phyloP scores from a whole-genome alignment of 1,139 yeast species.

The Hansenula anomala region DNA sequence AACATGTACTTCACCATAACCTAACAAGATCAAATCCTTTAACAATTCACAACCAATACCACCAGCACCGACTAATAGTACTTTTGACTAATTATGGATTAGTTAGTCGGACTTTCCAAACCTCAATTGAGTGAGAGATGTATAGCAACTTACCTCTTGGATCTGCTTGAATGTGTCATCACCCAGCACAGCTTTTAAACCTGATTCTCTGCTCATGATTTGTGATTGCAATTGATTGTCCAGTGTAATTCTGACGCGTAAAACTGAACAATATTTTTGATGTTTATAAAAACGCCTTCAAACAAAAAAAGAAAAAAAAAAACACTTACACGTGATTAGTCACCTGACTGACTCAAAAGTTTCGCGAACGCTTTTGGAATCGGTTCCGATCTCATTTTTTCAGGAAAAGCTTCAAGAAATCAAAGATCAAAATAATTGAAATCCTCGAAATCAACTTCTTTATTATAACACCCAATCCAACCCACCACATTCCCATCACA shows the following conservation, averaged over 20 bases:
- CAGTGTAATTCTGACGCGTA: no score
- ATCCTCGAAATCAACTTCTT: no score
- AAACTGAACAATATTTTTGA: no score
- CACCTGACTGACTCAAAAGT: no score
- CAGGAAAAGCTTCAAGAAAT: no score
- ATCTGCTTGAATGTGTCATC: conserved; percentile 7
- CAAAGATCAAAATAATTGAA: no score
- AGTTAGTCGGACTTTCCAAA: background rate
- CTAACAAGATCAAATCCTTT: conserved; percentile 77
- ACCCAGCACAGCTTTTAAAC: conserved; percentile 14
- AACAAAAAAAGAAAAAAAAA: no score
- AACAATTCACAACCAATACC: conserved; percentile 98
- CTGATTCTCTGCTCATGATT: conserved; percentile 12
- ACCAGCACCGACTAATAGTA: conserved; percentile 94
- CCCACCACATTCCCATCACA: background rate
- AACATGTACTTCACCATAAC: conserved; percentile 85
- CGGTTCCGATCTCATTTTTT: no score
- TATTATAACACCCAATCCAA: background rate
- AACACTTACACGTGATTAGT: no score
- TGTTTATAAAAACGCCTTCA: no score
- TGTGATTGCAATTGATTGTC: no score
- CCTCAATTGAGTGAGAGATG: background rate
- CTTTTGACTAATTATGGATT: conserved; percentile 35
- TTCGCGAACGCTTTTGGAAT: no score
- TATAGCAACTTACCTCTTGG: conserved; percentile 14